Conservation (phyloP, 2,329 filamentous ascomycete species). For the Colletotrichum filicis region DNA sequence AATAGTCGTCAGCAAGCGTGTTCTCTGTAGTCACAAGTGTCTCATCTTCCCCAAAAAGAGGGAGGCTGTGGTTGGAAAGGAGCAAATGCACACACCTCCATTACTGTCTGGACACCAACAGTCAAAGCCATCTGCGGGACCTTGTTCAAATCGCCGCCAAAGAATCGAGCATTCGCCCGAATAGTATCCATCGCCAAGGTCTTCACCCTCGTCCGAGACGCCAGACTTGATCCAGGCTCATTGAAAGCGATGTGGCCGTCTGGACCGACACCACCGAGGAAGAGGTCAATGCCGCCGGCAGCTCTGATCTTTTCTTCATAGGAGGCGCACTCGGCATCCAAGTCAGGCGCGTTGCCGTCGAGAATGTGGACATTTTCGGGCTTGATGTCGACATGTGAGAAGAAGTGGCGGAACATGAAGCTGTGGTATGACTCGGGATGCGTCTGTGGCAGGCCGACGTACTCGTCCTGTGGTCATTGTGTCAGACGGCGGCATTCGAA, state of each 20-base stretch:
- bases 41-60: constrained; percentile 57
- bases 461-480: constrained; percentile 68
- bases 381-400: constrained; percentile 77
- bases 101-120: constrained; percentile 51
- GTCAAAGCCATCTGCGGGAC: constrained; percentile 40
- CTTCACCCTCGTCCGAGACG: constrained; percentile 79
- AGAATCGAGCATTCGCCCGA: constrained; percentile 77
- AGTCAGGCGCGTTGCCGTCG: constrained; percentile 76
- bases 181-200: constrained; percentile 83
- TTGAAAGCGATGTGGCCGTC: constrained; percentile 88
- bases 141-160: constrained; percentile 35
- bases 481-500: background rate
- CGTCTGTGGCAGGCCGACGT: constrained; percentile 77
- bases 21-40: constrained; percentile 54
- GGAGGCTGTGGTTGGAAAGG: constrained; percentile 41
- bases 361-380: constrained; percentile 78
- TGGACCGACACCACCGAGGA: constrained; percentile 80
- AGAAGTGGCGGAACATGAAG: constrained; percentile 87
- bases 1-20: constrained; percentile 73
- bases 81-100: constrained; percentile 63
- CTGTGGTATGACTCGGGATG: constrained; percentile 83
- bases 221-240: constrained; percentile 79
- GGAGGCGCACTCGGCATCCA: constrained; percentile 75
- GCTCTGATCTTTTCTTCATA: constrained; percentile 78
- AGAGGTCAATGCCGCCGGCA: constrained; percentile 79